phyloP scores from a whole-genome alignment of 2,329 filamentous ascomycete species.

The Tolypocladium ophioglossoides region DNA sequence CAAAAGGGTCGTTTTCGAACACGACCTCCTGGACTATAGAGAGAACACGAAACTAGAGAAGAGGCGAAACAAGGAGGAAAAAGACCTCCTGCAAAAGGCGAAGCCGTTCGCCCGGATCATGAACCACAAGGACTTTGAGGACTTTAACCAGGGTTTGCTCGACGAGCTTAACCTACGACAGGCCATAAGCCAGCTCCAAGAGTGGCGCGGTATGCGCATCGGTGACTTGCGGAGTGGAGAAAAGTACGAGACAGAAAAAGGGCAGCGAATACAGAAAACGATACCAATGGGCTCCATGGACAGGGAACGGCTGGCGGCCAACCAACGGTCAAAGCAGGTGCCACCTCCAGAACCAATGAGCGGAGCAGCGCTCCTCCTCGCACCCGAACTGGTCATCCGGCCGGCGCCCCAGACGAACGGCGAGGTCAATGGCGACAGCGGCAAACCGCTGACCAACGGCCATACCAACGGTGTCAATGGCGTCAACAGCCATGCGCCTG shows the following conservation, averaged over 20 bases:
- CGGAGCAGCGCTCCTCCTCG: constrained; percentile 66
- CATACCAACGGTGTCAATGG: constrained; percentile 37
- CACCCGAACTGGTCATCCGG: constrained; percentile 64
- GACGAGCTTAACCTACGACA: constrained; percentile 87
- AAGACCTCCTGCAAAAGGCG: constrained; percentile 80
- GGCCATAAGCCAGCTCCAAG: constrained; percentile 82
- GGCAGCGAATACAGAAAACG: constrained; percentile 57
- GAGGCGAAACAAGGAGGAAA: constrained; percentile 91
- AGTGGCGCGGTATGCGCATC: constrained; percentile 82
- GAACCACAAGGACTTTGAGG: constrained; percentile 84
- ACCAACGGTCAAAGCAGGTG: constrained; percentile 57
- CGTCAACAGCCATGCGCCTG: constrained; percentile 22
- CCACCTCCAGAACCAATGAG: constrained; percentile 60
- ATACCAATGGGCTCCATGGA: constrained; percentile 75
- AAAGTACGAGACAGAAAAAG: constrained; percentile 87
- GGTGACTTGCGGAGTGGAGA: constrained; percentile 77
- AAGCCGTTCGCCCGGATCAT: constrained; percentile 97
- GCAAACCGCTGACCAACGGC: constrained; percentile 44
- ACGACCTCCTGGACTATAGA: constrained; percentile 84
- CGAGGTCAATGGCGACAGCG: constrained; percentile 36
- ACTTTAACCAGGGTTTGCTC: constrained; percentile 72
- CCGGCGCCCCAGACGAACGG: constrained; percentile 24
- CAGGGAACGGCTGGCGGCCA: constrained; percentile 62
- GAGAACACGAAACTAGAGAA: constrained; percentile 87
- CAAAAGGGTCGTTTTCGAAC: constrained; percentile 95